Evolutionary conservation across 2,329 filamentous ascomycete genomes (phyloP).

Genomic region (Curvularia eragrostidis): DNA sequence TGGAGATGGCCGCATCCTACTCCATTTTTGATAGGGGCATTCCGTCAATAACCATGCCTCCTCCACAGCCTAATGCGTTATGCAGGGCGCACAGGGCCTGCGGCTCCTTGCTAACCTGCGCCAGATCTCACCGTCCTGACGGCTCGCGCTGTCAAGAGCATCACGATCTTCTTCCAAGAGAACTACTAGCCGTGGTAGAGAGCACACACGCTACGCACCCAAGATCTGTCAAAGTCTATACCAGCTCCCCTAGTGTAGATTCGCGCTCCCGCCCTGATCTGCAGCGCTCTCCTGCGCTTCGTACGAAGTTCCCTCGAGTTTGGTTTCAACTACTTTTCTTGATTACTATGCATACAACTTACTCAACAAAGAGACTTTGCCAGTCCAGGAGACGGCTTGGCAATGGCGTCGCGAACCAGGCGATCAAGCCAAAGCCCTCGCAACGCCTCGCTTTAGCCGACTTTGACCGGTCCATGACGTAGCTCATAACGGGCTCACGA

Average conservation of each 20-base stretch:
- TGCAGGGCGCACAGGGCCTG: slow-evolving; percentile 2
- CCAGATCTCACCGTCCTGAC: neutral
- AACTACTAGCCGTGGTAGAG: too few relatives aligned
- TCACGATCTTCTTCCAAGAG: neutral
- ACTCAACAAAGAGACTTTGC: neutral
- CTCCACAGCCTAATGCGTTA: neutral
- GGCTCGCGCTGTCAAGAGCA: slow-evolving; percentile 3
- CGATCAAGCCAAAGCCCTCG: neutral
- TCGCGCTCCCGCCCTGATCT: neutral
- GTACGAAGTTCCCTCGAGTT: neutral
- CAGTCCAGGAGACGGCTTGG: neutral
- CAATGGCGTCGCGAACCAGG: neutral
- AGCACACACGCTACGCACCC: neutral
- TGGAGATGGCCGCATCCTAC: neutral
- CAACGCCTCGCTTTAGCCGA: slow-evolving; percentile 1
- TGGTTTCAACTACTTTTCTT: neutral
- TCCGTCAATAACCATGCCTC: neutral
- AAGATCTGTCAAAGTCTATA: neutral
- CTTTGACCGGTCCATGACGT: slow-evolving; percentile 11
- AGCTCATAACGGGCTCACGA: neutral
- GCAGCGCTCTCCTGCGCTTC: neutral
- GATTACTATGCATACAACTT: neutral
- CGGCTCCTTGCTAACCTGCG: slow-evolving; percentile 8
- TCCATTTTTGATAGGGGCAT: neutral
- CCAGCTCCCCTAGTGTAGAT: neutral